Percentiles rank a stretch among this genome's conserved stretches.
Conservation (phyloP, 2,329 filamentous ascomycete species). For the Pseudopyrenochaeta lycopersici region DNA sequence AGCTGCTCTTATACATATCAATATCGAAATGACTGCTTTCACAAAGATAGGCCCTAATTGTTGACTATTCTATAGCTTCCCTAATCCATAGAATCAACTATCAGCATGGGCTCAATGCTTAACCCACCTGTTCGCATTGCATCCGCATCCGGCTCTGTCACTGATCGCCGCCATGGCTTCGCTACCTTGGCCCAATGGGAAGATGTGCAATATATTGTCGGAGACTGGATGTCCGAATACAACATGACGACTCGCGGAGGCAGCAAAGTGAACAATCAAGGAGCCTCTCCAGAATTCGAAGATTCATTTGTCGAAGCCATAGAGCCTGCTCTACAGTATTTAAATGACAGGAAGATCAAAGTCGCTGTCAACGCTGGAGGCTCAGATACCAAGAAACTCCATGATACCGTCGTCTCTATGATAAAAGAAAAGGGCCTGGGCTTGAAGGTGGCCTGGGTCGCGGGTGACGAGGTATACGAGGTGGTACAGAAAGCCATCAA, state of each 20-base stretch:
- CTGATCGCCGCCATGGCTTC: conserved; percentile 45
- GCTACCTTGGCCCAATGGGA: conserved; percentile 9
- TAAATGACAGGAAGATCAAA: conserved; percentile 31
- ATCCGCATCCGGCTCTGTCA: conserved; percentile 41
- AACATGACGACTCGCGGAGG: conserved; percentile 33
- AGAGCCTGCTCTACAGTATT: conserved; percentile 32
- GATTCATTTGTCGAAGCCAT: conserved; percentile 31
- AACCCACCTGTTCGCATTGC: conserved; percentile 13
- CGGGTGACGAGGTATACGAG: conserved; percentile 54
- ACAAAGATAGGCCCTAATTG: no score
- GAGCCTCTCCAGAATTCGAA: conserved; percentile 28
- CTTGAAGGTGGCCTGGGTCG: conserved; percentile 54
- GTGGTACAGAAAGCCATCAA: conserved; percentile 24
- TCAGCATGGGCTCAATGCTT: not conserved
- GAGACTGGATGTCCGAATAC: conserved; percentile 7
- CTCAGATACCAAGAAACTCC: conserved; percentile 27
- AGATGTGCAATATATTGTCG: conserved; percentile 1
- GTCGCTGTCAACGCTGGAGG: conserved; percentile 31
- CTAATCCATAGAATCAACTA: not conserved
- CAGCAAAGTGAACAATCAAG: conserved; percentile 28
- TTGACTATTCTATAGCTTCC: no score
- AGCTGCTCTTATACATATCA: no score
- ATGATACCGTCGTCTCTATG: conserved; percentile 23
- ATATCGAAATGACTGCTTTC: no score
- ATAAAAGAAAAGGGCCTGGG: conserved; percentile 26